Base-by-base conservation (phyloP, 768 basidiomycete genomes). In the Coprinopsis sp. region DNA sequence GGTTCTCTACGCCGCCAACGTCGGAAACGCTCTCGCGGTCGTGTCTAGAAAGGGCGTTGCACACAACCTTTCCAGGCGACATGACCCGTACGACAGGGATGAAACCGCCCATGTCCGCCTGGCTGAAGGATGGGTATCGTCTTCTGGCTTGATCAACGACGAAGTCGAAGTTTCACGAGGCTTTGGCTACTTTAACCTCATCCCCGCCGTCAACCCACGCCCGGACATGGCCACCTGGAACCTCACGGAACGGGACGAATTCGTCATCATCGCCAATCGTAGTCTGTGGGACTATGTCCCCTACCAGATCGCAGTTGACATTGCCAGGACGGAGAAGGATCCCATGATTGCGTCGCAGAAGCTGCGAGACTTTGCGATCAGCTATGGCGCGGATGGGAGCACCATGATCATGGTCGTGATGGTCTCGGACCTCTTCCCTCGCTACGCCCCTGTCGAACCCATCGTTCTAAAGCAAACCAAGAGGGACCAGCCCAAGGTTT, bases 401-500 rank as follows among this genome's bases (percentile, higher is more conserved):
- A 87, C 86, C 38, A 97, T 98, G 93, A 93, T 98, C 67, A 98
- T 98, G 95, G 92, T 97, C 28, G 80, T 98, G 54, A 79, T 79
- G 40, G 72, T 96, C 18, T 79, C 78, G 7, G 91, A 90, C 58
- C 70, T 94, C 25, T 89, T 93, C 69, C 65, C 70, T 1, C 70
- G 74, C 30, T 77, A 77, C 53, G 52, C 66, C 40, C 66, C 70
- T n/a, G 54, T 70, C 31, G 77, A 80, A 31, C 60, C 68, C 12
- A 63, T 74, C 14, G 63, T 72, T 21, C 55, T n/a, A 60, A 54
- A 54, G 60, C 71, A 76, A 37, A 60, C 68, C 37, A 27, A 13
- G 33, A 29, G 18, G 29, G 44, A 12, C 30, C 72, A 79, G 42
- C 81, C 89, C 61, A 74, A 77, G 3, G 71, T 69, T 37, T 72